Conservation (phyloP, 805 yeast genomes). For the Naumovozyma castellii region DNA sequence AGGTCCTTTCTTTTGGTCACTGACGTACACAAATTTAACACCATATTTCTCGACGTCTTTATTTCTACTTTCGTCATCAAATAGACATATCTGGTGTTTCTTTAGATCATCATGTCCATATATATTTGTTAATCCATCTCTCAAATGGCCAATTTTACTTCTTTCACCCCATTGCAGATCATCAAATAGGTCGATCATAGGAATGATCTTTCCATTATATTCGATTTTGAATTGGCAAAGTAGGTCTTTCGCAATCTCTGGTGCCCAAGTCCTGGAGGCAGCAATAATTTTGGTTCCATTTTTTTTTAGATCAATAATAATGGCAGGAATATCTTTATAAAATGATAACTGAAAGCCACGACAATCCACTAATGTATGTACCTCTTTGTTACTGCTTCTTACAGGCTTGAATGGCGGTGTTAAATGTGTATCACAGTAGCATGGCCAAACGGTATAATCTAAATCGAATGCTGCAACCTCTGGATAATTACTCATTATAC, state of each 20-base stretch:
- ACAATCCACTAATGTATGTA: constrained; percentile 24
- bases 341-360: constrained; percentile 47
- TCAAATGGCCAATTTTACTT: constrained; percentile 44
- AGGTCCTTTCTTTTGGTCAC: constrained; percentile 47
- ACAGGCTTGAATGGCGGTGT: constrained; percentile 27
- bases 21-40: constrained; percentile 58
- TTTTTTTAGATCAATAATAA: constrained; percentile 43
- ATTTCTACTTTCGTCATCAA: constrained; percentile 75
- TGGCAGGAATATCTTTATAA: constrained; percentile 59
- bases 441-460: constrained; percentile 33
- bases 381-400: constrained; percentile 21
- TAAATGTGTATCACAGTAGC: constrained; percentile 31
- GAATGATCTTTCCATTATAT: constrained; percentile 27
- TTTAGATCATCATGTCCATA: constrained; percentile 43
- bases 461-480: constrained; percentile 31
- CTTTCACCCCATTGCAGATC: constrained; percentile 63
- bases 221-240: constrained; percentile 44
- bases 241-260: constrained; percentile 62
- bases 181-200: constrained; percentile 36
- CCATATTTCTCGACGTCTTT: constrained; percentile 64
- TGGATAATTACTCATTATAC: too few relatives aligned
- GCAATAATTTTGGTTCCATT: constrained; percentile 46
- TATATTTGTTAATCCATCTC: constrained; percentile 47
- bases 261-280: constrained; percentile 75
- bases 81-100: constrained; percentile 37